Percentiles rank a stretch among this genome's conserved stretches.
phyloP scores from a whole-genome alignment of 257 asterid genomes.

The Mitragyna speciosa region DNA sequence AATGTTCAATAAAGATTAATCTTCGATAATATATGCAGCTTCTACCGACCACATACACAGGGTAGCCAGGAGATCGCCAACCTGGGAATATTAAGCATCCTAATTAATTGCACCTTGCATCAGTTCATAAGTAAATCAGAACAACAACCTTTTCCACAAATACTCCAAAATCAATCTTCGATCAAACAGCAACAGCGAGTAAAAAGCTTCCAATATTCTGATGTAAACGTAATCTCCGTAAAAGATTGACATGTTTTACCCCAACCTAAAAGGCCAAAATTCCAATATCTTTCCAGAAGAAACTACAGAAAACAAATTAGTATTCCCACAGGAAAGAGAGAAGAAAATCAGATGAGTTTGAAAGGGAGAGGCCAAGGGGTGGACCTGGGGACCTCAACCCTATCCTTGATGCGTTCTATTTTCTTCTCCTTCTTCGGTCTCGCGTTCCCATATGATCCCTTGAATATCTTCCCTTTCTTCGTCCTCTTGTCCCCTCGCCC shows the following conservation, averaged over 20 bases:
- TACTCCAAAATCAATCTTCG: background rate
- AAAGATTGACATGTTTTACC: background rate
- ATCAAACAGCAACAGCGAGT: background rate
- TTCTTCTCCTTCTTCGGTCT: constrained; percentile 74
- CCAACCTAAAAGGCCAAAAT: background rate
- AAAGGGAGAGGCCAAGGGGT: constrained; percentile 97
- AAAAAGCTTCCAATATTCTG: background rate
- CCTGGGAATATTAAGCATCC: background rate
- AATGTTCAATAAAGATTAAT: background rate
- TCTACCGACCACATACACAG: background rate
- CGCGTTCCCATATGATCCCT: constrained; percentile 71
- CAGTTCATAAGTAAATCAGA: background rate
- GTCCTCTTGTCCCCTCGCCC: constrained; percentile 88
- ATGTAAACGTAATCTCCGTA: background rate
- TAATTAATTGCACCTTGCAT: background rate
- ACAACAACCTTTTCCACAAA: background rate
- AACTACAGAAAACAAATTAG: background rate
- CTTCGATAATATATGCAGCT: background rate
- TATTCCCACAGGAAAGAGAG: background rate
- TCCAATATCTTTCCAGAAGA: background rate
- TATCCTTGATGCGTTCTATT: constrained; percentile 75
- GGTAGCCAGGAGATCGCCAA: background rate
- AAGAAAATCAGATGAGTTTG: constrained; percentile 55
- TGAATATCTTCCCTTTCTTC: constrained; percentile 76
- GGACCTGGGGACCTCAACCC: constrained; percentile 81